phyloP scores from a whole-genome alignment of 2,329 filamentous ascomycete species.

The Calcarisporium arbuscula region DNA sequence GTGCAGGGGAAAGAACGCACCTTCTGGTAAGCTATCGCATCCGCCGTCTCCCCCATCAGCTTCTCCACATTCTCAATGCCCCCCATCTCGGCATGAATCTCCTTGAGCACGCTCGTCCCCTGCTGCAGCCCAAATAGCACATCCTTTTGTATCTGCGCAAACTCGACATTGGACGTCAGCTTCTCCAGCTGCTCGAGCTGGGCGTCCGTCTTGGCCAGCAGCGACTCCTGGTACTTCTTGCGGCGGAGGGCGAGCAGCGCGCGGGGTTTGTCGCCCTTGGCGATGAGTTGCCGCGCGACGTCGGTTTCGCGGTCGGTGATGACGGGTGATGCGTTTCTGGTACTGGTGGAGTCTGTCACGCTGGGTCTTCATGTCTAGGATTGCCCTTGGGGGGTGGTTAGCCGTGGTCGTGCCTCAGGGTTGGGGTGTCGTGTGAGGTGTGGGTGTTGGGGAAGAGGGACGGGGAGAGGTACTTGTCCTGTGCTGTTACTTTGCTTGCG shows the following conservation, averaged over 20 bases:
- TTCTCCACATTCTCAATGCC: constrained; percentile 91
- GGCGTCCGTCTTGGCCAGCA: constrained; percentile 81
- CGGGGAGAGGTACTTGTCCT: constrained; percentile 67
- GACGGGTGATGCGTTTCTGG: constrained; percentile 78
- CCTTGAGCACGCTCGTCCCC: constrained; percentile 80
- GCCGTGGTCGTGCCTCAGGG: constrained; percentile 5
- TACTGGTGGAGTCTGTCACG: constrained; percentile 97
- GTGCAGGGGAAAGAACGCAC: constrained; percentile 36
- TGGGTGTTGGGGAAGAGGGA: constrained; percentile 1
- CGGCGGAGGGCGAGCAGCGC: constrained; percentile 83
- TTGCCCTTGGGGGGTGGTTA: constrained; percentile 57
- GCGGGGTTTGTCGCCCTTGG: constrained; percentile 68
- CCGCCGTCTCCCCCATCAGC: constrained; percentile 85
- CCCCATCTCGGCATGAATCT: constrained; percentile 94
- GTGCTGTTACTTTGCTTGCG: constrained; percentile 55
- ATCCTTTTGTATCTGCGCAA: constrained; percentile 94
- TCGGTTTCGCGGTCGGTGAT: constrained; percentile 84
- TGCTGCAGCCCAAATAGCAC: constrained; percentile 88
- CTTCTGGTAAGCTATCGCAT: constrained; percentile 86
- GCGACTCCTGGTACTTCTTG: constrained; percentile 94
- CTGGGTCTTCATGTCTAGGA: constrained; percentile 95
- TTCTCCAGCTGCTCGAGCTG: constrained; percentile 93
- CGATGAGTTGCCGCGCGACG: constrained; percentile 77
- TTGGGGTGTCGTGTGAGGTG: constrained; percentile 1
- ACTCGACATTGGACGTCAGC: constrained; percentile 84